Evolutionary conservation across 2,329 filamentous ascomycete genomes (phyloP).

Genomic region (Dactylellina drechsleri): DNA sequence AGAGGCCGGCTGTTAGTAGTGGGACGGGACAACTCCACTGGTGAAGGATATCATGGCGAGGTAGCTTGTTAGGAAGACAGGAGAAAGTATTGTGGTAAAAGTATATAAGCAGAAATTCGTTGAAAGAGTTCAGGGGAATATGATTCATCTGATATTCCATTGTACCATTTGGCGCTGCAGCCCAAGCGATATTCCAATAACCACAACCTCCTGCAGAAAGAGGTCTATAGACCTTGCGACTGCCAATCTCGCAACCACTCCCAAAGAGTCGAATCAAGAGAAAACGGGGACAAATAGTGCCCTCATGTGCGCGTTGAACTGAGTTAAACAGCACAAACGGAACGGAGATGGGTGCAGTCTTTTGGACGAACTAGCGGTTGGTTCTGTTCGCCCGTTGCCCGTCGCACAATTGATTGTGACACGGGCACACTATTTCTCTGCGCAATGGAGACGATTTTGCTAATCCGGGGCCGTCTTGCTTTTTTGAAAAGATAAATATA

Average conservation of each 20-base stretch:
- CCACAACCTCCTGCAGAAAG: too few relatives aligned
- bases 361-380: constrained; percentile 17
- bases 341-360: constrained; percentile 3
- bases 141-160: too few relatives aligned
- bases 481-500: constrained; percentile 14
- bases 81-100: neutral
- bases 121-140: too few relatives aligned
- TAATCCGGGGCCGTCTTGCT: neutral
- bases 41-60: too few relatives aligned
- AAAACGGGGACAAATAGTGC: neutral
- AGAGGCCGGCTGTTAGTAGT: constrained; percentile 12
- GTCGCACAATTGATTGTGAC: constrained; percentile 44
- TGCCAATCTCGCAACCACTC: too few relatives aligned
- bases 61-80: neutral
- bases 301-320: constrained; percentile 37
- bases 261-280: neutral
- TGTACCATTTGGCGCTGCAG: too few relatives aligned
- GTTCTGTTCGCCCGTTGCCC: neutral
- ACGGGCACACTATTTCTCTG: constrained; percentile 27
- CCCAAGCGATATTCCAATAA: too few relatives aligned
- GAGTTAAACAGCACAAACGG: constrained; percentile 6
- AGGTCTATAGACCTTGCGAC: too few relatives aligned
- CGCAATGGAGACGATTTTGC: constrained; percentile 9
- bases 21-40: constrained; percentile 32
- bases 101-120: too few relatives aligned